Evolutionary conservation across 140 eudicot genomes (phyloP).

Genomic region (Ambrosia hybrid): DNA sequence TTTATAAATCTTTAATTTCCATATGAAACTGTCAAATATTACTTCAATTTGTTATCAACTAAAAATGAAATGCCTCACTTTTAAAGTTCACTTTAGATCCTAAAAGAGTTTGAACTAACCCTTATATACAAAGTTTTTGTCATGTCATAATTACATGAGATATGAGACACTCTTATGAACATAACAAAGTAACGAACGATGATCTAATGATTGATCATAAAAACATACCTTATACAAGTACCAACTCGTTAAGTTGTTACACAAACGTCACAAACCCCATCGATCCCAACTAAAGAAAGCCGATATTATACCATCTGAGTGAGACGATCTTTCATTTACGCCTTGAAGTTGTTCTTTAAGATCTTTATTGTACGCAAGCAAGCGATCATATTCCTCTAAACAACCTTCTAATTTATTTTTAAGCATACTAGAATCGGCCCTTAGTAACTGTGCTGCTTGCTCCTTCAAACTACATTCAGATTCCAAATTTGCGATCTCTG

Average conservation of each 20-base stretch:
- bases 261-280: slow-evolving; percentile 34
- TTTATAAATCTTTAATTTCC: not conserved
- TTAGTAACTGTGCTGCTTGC: slow-evolving; percentile 39
- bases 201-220: not conserved
- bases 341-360: slow-evolving; percentile 51
- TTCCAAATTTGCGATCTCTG: slow-evolving; percentile 47
- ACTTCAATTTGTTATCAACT: not conserved
- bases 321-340: slow-evolving; percentile 33
- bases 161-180: not conserved
- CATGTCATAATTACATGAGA: not conserved
- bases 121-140: not conserved
- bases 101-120: not conserved
- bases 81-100: slow-evolving; percentile 4
- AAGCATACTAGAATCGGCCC: slow-evolving; percentile 37
- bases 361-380: slow-evolving; percentile 56
- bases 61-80: not conserved
- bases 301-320: slow-evolving; percentile 42
- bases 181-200: not conserved
- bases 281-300: slow-evolving; percentile 23
- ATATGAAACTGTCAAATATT: not conserved
- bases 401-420: slow-evolving; percentile 47
- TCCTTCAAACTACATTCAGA: slow-evolving; percentile 40
- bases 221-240: slow-evolving; percentile 21
- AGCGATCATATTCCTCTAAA: slow-evolving; percentile 43
- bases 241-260: slow-evolving; percentile 1